Evolutionary conservation across 257 asterid genomes (phyloP), one percentile per base, ranked within the genome.

Genomic region (Nicotiana benthamiana): DNA sequence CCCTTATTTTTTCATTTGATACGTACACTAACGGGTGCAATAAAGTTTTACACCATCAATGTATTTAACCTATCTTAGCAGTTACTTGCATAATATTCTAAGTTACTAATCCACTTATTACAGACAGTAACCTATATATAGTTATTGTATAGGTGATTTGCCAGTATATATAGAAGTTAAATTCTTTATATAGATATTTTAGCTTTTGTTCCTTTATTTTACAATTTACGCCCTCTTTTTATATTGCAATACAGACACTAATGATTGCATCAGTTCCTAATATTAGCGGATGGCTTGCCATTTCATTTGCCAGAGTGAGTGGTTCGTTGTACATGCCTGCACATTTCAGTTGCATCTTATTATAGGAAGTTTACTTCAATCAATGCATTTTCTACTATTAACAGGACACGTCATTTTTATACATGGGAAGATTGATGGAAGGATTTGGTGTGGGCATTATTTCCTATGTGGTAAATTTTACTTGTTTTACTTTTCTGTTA

Each of bases 371-470:
- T 67, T 67, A 67, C 5, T 67, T 67, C 54, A 67, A 36, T 77
- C 32, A 61, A 62, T 62, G 64, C 27, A 62, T 27, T 4, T 61
- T 61, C 43, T 54, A 24, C 34, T 66, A 56, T 77, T 2, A 59
- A 6, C 66, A 94, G 98, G 96, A 91, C 68, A 87, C 97, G 0
- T 91, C 98, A 15, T 93, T 94, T 92, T 86, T 94, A 77, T 93
- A 88, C 86, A 91, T 91, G 97, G 98, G 98, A 86, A 91, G 98
- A 81, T 85, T 94, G 89, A 77, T 93, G 84, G 94, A 80, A 88
- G 97, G 98, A 34, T 91, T 93, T 84, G 97, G 98, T 1, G 96
- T 94, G 26, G 97, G 98, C 84, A 89, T 94, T 75, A 94, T 94
- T 52, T 94, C 97, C 70, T 94, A 91, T 82, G 90, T 96, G 92